Evolutionary conservation across 1,284 basidiomycete species (phyloP), one percentile per base, ranked within the genome.

Genomic region (Heterobasidion occidentale): DNA sequence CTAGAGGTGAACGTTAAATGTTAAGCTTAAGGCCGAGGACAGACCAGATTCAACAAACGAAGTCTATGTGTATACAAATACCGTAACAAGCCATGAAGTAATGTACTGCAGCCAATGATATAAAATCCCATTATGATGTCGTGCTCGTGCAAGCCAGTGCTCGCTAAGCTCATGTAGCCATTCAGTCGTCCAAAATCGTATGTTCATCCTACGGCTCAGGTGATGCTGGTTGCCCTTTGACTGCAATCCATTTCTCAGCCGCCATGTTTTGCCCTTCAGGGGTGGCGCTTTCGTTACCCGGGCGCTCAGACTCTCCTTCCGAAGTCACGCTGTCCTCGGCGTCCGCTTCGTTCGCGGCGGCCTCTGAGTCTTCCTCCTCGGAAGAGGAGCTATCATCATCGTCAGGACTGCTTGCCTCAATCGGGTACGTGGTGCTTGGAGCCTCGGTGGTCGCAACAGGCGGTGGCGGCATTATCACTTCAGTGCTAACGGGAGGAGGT

Each of bases 241-340:
- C 81, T 34, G 86, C 74, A 55, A 90, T 80, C 88, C 88, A 90
- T 65, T 86, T 88, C 66, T 88, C 85, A 17, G 55, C 27, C 27
- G n/a, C 27, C 49, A 12, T 46, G 27, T 14, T 20, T 34, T 45
- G 20, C 65, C 79, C 79, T 17, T 73, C 67, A 46, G 63, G 19
- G 38, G 51, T 9, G 7, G 34, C 56, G 5, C 49, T 47, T n/a
- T 48, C 53, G 19, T 48, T 19, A 48, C 42, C 51, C 35, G 56
- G 20, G 55, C 53, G 46, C 53, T 58, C 42, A 46, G 19, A 12
- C 55, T 85, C 84, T 60, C 86, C 85, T 62, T 89, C 87, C 51
- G 87, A 87, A 6, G 86, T 84, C 61, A 85, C 71, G 62, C 84
- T 88, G 64, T 84, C 84, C 68, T 88, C 87, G 33, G 80, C 80